Evolutionary conservation across 768 basidiomycete species (phyloP).

Genomic region (Gloeopeniophorella convolvens): DNA sequence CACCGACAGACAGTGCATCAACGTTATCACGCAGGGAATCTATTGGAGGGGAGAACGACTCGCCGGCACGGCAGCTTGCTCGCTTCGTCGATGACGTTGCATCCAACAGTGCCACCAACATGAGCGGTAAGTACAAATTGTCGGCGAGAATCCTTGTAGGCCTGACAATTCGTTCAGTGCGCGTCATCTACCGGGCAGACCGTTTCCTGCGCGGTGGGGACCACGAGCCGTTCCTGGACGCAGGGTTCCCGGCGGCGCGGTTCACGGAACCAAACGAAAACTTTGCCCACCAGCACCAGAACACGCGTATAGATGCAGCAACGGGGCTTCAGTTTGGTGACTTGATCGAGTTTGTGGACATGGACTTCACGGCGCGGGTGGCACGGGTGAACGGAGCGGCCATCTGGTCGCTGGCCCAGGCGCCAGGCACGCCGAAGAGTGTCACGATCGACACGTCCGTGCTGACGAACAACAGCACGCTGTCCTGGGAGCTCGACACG

Average conservation of each 20-base stretch:
- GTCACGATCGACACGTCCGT: slow-evolving; percentile 40
- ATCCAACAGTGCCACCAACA: slow-evolving; percentile 40
- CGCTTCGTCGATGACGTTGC: slow-evolving; percentile 48
- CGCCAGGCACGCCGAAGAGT: slow-evolving; percentile 47
- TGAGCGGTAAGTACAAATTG: slow-evolving; percentile 37
- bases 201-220: slow-evolving; percentile 53
- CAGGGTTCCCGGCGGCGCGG: slow-evolving; percentile 47
- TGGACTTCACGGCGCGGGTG: slow-evolving; percentile 45
- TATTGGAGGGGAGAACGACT: slow-evolving; percentile 50
- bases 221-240: slow-evolving; percentile 42
- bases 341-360: slow-evolving; percentile 46
- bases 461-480: slow-evolving; percentile 49
- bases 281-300: slow-evolving; percentile 53
- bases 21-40: slow-evolving; percentile 31
- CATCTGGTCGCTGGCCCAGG: slow-evolving; percentile 49
- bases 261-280: slow-evolving; percentile 54
- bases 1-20: slow-evolving; percentile 36
- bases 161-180: slow-evolving; percentile 31
- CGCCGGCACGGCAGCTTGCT: slow-evolving; percentile 44
- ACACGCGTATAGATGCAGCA: slow-evolving; percentile 37
- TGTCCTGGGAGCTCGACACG: slow-evolving; percentile 39
- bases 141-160: too few relatives aligned
- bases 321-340: slow-evolving; percentile 52
- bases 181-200: slow-evolving; percentile 45
- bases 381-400: slow-evolving; percentile 46